Percentiles rank a stretch among this genome's conserved stretches.
These are phyloP conservation scores for Volvox carteri DNA, from an alignment of 163 green algal genomes.

Conservation along the genomic window DNA sequence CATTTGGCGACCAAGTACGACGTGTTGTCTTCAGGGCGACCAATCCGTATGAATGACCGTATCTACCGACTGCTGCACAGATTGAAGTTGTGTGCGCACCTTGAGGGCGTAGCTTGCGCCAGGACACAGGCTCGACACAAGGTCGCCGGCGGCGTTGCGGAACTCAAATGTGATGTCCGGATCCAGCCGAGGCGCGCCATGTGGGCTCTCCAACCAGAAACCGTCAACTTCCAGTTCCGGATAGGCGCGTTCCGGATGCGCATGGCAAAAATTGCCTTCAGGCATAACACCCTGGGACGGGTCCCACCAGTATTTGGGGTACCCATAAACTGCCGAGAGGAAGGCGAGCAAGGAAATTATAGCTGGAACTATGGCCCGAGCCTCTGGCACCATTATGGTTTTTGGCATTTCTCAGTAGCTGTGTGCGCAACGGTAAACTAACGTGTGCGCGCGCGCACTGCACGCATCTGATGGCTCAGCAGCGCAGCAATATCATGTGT, in stretches of 20 bases:
- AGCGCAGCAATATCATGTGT: no score
- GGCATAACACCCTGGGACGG: slow-evolving; percentile 4
- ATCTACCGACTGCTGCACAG: no score
- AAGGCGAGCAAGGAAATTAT: neutral
- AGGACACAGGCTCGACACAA: neutral
- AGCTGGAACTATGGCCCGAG: neutral
- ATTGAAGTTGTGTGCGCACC: neutral
- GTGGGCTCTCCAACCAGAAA: slow-evolving; percentile 9
- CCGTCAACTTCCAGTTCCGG: neutral
- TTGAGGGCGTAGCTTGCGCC: slow-evolving; percentile 13
- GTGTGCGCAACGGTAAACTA: no score
- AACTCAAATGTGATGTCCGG: neutral
- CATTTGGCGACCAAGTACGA: no score
- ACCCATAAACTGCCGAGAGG: neutral
- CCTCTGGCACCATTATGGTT: neutral
- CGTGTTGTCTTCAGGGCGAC: no score
- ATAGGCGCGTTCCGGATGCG: slow-evolving; percentile 7
- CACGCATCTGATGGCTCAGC: no score
- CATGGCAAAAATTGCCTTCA: neutral
- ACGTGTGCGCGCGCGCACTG: no score
- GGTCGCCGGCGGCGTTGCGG: neutral
- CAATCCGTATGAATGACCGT: no score
- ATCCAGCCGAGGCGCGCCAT: neutral
- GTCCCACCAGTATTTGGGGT: slow-evolving; percentile 30
- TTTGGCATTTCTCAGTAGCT: no score